phyloP scores from a whole-genome alignment of 257 asterid genomes.

The Solanum piurae region DNA sequence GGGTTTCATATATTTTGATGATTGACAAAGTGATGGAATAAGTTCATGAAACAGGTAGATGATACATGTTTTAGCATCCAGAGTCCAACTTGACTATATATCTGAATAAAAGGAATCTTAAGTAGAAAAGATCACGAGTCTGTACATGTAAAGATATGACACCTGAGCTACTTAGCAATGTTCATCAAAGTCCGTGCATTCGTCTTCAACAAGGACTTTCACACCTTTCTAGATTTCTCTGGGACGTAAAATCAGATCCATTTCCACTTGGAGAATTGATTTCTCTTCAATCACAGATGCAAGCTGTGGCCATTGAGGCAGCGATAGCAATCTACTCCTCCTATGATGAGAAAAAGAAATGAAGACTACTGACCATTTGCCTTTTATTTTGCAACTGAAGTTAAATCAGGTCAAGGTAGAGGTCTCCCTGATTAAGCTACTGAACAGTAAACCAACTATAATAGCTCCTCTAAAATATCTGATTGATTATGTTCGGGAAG shows the following conservation, averaged over 20 bases:
- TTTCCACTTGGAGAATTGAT: background rate
- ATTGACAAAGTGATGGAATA: background rate
- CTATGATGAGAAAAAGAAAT: background rate
- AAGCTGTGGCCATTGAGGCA: background rate
- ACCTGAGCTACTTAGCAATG: background rate
- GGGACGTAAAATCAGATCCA: too few relatives aligned
- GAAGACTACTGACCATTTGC: background rate
- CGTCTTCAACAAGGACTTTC: too few relatives aligned
- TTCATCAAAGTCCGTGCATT: too few relatives aligned
- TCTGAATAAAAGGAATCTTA: background rate
- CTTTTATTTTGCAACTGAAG: background rate
- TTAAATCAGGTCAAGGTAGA: background rate
- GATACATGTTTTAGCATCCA: too few relatives aligned
- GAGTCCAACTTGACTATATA: background rate
- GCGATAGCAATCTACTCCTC: background rate
- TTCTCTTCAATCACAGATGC: background rate
- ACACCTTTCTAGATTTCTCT: too few relatives aligned
- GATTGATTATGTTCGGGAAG: background rate
- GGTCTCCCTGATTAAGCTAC: background rate
- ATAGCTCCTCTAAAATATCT: background rate
- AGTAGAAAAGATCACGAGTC: background rate
- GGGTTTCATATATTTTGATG: background rate
- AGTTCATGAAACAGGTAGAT: background rate
- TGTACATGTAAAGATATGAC: too few relatives aligned
- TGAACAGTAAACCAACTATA: background rate